These are phyloP conservation scores for Phellinidium pouzarii DNA, from an alignment of 1,284 basidiomycete species.

Conservation along the genomic window DNA sequence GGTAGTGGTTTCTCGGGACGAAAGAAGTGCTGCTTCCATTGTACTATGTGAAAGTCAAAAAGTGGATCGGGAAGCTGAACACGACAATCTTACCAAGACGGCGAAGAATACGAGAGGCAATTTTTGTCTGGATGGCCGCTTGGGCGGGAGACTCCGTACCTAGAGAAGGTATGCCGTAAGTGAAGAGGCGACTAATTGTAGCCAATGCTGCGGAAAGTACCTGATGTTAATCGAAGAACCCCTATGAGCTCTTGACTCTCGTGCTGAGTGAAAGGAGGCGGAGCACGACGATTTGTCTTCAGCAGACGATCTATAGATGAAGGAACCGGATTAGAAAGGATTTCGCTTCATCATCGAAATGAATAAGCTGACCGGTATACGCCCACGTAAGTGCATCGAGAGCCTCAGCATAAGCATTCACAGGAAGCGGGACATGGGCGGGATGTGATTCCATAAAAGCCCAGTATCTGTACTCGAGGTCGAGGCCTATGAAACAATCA, in stretches of 20 bases:
- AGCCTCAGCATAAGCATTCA: slow-evolving; percentile 52
- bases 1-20: slow-evolving; percentile 56
- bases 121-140: slow-evolving; percentile 53
- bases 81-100: slow-evolving; percentile 48
- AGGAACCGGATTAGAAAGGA: slow-evolving; percentile 5
- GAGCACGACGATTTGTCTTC: slow-evolving; percentile 44
- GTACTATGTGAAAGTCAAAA: slow-evolving; percentile 33
- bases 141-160: slow-evolving; percentile 32
- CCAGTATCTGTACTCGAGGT: slow-evolving; percentile 72
- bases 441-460: slow-evolving; percentile 68
- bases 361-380: slow-evolving; percentile 47
- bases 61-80: neutral
- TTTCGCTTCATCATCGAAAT: neutral
- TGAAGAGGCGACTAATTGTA: neutral
- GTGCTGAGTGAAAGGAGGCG: slow-evolving; percentile 61
- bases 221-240: slow-evolving; percentile 47
- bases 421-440: slow-evolving; percentile 49
- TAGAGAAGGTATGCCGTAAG: slow-evolving; percentile 22
- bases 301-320: slow-evolving; percentile 51
- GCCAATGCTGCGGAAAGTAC: slow-evolving; percentile 16
- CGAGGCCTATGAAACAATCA: slow-evolving; percentile 38
- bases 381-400: slow-evolving; percentile 68
- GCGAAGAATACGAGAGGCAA: slow-evolving; percentile 60
- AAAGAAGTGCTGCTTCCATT: slow-evolving; percentile 68
- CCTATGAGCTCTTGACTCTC: slow-evolving; percentile 66